Conservation (phyloP, 2,329 filamentous ascomycete genomes). For the Zasmidium cellare region DNA sequence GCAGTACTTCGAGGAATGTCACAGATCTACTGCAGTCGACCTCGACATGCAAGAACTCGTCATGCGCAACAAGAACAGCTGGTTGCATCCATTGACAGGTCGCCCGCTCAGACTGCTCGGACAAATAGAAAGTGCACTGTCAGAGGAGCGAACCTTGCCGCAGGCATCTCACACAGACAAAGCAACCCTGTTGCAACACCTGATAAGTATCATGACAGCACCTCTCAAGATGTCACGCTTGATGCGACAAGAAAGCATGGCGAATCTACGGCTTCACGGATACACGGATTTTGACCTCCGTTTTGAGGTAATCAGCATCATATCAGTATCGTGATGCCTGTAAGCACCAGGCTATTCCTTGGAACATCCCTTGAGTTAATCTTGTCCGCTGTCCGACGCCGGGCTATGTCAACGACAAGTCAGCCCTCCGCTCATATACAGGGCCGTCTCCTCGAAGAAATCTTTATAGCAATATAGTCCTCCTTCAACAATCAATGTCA, state of each 20-base stretch:
- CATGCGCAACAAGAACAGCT: constrained; percentile 11
- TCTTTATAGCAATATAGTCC: no score
- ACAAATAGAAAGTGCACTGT: constrained; percentile 4
- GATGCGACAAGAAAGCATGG: constrained; percentile 17
- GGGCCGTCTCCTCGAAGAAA: no score
- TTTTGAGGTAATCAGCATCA: constrained; percentile 18
- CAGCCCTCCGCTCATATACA: background rate
- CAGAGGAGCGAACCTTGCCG: background rate
- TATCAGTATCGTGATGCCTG: background rate
- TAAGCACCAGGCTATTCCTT: background rate
- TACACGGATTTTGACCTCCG: constrained; percentile 20
- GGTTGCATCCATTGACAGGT: constrained; percentile 10
- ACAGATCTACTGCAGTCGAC: constrained; percentile 16
- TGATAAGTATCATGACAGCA: constrained; percentile 11
- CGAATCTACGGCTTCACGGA: constrained; percentile 16
- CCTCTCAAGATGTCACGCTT: constrained; percentile 7
- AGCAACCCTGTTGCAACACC: background rate
- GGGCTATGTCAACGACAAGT: background rate
- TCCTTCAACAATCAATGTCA: no score
- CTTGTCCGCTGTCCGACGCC: background rate
- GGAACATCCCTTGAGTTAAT: background rate
- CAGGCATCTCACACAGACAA: no score
- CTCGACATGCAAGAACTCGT: constrained; percentile 7
- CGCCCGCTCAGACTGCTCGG: constrained; percentile 7
- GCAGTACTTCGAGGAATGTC: constrained; percentile 17